A percentile compares a stretch with the other conserved stretches of the same genome.
Evolutionary conservation across 345 rosid genomes (phyloP).

Genomic region (Bretschneidera sinensis): DNA sequence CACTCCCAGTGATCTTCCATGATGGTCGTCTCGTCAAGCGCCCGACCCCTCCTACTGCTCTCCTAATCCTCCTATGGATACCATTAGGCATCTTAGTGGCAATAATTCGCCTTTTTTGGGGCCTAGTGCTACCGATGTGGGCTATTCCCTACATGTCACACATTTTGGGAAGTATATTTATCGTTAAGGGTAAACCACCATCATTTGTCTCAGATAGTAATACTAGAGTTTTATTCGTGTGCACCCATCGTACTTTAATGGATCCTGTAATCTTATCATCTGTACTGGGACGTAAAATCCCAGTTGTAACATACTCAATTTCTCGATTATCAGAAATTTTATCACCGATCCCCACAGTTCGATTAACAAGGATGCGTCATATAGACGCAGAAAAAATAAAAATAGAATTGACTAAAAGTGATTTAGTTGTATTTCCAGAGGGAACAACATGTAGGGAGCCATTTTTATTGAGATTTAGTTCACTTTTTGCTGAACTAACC

Average conservation of each 20-base stretch:
- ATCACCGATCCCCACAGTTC: constrained; percentile 83
- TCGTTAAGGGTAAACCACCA: constrained; percentile 76
- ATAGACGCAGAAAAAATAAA: constrained; percentile 66
- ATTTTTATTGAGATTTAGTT: constrained; percentile 73
- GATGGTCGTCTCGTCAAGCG: constrained; percentile 87
- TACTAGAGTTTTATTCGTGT: constrained; percentile 75
- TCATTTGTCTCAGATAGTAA: constrained; percentile 30
- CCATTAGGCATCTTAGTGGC: constrained; percentile 76
- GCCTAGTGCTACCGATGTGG: constrained; percentile 59
- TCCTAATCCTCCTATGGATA: constrained; percentile 73
- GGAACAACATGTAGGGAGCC: constrained; percentile 98
- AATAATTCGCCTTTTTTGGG: constrained; percentile 36
- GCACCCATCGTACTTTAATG: constrained; percentile 92
- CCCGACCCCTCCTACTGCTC: constrained; percentile 66
- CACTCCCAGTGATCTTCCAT: constrained; percentile 81
- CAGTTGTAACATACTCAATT: constrained; percentile 87
- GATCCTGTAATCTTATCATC: constrained; percentile 82
- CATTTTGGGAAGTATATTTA: constrained; percentile 52
- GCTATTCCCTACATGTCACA: constrained; percentile 49
- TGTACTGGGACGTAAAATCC: constrained; percentile 63
- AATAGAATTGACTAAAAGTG: constrained; percentile 47
- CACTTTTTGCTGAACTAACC: constrained; percentile 77
- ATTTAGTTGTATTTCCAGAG: constrained; percentile 81
- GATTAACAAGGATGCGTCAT: constrained; percentile 65
- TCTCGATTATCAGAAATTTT: constrained; percentile 72